A percentile compares a stretch with the other conserved stretches of the same genome.
These are phyloP conservation scores for Colletotrichum chlorophyti DNA, from an alignment of 2,329 filamentous ascomycete genomes.

Conservation along the genomic window DNA sequence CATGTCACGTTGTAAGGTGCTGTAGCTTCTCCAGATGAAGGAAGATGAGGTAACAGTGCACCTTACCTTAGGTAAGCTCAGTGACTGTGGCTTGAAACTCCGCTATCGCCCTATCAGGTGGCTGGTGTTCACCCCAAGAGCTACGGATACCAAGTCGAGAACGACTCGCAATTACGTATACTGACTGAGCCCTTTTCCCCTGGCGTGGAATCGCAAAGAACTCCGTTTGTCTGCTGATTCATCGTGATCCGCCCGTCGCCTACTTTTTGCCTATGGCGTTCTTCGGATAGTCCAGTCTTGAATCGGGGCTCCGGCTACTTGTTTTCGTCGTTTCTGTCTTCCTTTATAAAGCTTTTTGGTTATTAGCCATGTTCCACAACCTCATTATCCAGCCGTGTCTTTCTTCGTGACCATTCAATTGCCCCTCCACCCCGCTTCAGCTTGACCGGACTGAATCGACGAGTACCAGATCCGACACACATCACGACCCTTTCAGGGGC, in stretches of 20 bases:
- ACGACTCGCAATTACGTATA: too few relatives aligned
- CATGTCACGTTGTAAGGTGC: too few relatives aligned
- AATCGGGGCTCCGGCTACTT: background rate
- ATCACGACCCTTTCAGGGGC: background rate
- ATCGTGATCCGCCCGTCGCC: constrained; percentile 7
- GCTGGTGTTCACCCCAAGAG: too few relatives aligned
- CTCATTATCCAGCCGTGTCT: too few relatives aligned
- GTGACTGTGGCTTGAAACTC: background rate
- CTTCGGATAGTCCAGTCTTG: background rate
- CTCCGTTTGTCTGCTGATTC: constrained; percentile 19
- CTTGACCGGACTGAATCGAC: background rate
- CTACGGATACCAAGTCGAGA: too few relatives aligned
- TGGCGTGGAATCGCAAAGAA: constrained; percentile 15
- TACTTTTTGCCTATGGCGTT: too few relatives aligned
- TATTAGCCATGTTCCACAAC: too few relatives aligned
- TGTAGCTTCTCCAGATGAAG: too few relatives aligned
- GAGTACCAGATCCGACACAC: too few relatives aligned
- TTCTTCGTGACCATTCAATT: background rate
- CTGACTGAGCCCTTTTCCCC: background rate
- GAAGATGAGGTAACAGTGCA: background rate
- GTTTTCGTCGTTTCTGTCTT: background rate
- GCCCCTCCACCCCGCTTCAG: constrained; percentile 23
- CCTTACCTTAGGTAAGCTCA: too few relatives aligned
- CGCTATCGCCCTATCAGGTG: too few relatives aligned
- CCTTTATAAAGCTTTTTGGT: too few relatives aligned